phyloP scores from a whole-genome alignment of 1,139 yeast species.

The Hyphopichia fennica region DNA sequence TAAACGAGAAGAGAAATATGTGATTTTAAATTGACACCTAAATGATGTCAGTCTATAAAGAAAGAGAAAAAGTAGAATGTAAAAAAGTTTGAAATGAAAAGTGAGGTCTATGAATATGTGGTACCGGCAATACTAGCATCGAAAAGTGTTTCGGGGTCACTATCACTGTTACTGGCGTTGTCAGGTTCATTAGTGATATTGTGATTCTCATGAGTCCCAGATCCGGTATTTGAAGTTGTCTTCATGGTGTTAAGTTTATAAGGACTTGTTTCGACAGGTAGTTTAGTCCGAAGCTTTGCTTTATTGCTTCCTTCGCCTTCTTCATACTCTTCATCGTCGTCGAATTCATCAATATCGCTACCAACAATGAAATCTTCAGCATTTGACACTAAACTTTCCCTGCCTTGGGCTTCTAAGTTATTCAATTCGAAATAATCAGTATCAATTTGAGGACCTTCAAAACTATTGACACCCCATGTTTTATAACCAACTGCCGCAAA shows the following conservation, averaged over 20 bases:
- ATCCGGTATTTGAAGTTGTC: neutral
- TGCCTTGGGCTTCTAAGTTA: constrained; percentile 20
- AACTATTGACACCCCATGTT: constrained; percentile 59
- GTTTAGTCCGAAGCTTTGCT: neutral
- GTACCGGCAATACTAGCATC: constrained; percentile 6
- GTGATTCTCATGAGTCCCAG: neutral
- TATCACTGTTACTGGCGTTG: constrained; percentile 4
- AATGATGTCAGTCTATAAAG: neutral
- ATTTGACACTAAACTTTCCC: constrained; percentile 1
- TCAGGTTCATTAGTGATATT: constrained; percentile 1
- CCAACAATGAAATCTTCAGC: constrained; percentile 13
- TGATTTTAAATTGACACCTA: neutral
- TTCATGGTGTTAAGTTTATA: constrained; percentile 1
- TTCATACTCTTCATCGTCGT: constrained; percentile 11
- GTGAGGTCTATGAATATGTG: neutral
- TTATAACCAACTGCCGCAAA: constrained; percentile 53
- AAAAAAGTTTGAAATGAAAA: neutral
- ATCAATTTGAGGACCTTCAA: constrained; percentile 66
- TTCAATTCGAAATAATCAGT: constrained; percentile 46
- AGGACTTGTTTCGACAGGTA: neutral
- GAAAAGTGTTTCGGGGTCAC: constrained; percentile 13
- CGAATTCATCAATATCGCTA: constrained; percentile 15
- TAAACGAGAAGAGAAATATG: neutral
- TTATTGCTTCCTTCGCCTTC: neutral
- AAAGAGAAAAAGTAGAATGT: neutral